Evolutionary conservation across 1,139 yeast species (phyloP), one percentile per base, ranked within the genome.

Genomic region (Kazachstania sp.): DNA sequence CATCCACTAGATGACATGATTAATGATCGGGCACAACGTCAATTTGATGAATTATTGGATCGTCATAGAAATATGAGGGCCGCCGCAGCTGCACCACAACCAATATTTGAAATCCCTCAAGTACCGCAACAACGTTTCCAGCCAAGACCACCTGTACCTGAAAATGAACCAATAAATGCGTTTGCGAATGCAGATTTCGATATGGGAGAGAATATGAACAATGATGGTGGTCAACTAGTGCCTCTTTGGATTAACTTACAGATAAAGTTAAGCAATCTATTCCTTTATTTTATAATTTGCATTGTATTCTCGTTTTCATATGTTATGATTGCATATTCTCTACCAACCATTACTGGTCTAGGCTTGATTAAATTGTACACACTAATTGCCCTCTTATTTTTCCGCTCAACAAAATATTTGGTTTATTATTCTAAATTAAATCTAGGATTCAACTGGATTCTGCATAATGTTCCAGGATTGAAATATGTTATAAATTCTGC

Each of bases 301-400:
- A 74, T 79, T 51, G 55, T 71, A 2, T 63, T 76, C 23, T 67
- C 77, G 7, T 60, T 74, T 0, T 61, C 69, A 1, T 75, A 73
- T 46, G 58, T 80, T 42, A 67, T 75, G 34, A 46, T 71, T 6
- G 68, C 78, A 3, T 82, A 80, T 56, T 67, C 77, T 36, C 53
- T 79, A 2, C 88, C 88, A 1, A 76, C 80, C 6, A 55, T 73
- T 39, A 46, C 77, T 12, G 86, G 86, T 3, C 54, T 49, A 43
- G 49, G 51, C 3, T 48, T 64, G 36, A 31, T 61, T n/a, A 51
- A 47, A 31, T 9, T 54, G 3, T 59, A 58, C 37, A 15, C 7
- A 11, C 7, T 16, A 4, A 13, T 28, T 13, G 6, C 16, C 8
- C 16, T 19, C 16, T 16, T 39, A 5, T 34, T n/a, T n/a, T 30